Conservation (phyloP, 2,329 filamentous ascomycete genomes). For the Ophiocordyceps camponoti-floridani region DNA sequence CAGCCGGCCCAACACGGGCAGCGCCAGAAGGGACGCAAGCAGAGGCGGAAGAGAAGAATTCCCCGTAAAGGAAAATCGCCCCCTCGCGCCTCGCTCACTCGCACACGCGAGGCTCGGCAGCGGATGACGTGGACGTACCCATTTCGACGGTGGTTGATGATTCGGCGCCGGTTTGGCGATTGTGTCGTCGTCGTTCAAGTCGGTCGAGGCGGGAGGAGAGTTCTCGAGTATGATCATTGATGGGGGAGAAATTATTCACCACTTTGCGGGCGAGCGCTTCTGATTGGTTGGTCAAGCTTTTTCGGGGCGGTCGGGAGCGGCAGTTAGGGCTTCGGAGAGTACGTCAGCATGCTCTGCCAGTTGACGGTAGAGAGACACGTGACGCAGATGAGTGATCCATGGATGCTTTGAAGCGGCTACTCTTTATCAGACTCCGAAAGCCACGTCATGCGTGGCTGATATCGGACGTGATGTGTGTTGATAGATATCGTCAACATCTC, state of each 20-base stretch:
- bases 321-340: conserved; percentile 22
- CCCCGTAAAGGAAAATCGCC: neutral
- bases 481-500: too few species aligned
- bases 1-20: neutral
- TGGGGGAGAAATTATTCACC: conserved; percentile 11
- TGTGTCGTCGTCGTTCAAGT: neutral
- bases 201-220: neutral
- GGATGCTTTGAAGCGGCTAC: too few species aligned
- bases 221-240: too few species aligned
- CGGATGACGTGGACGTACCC: conserved; percentile 34
- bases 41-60: neutral
- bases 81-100: conserved; percentile 20
- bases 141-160: conserved; percentile 30
- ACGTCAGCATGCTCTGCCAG: neutral
- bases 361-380: neutral
- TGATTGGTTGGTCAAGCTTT: conserved; percentile 2
- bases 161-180: conserved; percentile 7
- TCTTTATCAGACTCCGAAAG: too few species aligned
- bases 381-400: neutral
- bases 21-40: neutral
- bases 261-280: conserved; percentile 6
- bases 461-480: too few species aligned
- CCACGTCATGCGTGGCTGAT: too few species aligned
- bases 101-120: conserved; percentile 26
- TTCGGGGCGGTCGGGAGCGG: conserved; percentile 21